These are phyloP conservation scores for Helotiales sp. DNA, from an alignment of 2,329 filamentous ascomycete species.

Conservation along the genomic window DNA sequence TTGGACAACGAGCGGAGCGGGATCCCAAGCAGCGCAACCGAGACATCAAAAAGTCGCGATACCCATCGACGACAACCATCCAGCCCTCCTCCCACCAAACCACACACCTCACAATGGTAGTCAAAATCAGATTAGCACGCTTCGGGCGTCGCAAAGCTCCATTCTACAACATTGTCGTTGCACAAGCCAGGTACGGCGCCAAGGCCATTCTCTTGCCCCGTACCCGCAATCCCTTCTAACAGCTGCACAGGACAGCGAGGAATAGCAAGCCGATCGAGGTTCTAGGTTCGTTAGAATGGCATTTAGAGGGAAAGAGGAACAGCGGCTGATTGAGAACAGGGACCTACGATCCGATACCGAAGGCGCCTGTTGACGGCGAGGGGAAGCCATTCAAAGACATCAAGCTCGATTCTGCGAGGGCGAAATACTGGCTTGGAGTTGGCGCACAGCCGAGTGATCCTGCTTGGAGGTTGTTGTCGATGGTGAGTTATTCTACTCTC, in stretches of 20 bases:
- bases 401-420: conserved; percentile 78
- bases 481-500: conserved; percentile 60
- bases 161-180: conserved; percentile 96
- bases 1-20: conserved; percentile 9
- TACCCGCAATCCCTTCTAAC: conserved; percentile 12
- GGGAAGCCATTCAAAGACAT: conserved; percentile 87
- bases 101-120: conserved; percentile 67
- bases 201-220: background rate
- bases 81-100: background rate
- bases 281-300: conserved; percentile 59
- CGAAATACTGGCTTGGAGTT: conserved; percentile 96
- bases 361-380: conserved; percentile 61
- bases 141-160: conserved; percentile 89
- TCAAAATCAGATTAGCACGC: conserved; percentile 91
- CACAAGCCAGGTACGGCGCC: conserved; percentile 81
- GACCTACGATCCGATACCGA: conserved; percentile 73
- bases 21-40: conserved; percentile 5
- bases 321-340: conserved; percentile 41
- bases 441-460: conserved; percentile 93
- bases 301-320: background rate
- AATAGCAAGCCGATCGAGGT: conserved; percentile 93
- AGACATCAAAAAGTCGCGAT: conserved; percentile 22
- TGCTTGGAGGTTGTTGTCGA: conserved; percentile 81
- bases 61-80: background rate
- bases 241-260: conserved; percentile 71